These are phyloP conservation scores for Fusarium foetens DNA, from an alignment of 2,329 filamentous ascomycete species.

Conservation along the genomic window DNA sequence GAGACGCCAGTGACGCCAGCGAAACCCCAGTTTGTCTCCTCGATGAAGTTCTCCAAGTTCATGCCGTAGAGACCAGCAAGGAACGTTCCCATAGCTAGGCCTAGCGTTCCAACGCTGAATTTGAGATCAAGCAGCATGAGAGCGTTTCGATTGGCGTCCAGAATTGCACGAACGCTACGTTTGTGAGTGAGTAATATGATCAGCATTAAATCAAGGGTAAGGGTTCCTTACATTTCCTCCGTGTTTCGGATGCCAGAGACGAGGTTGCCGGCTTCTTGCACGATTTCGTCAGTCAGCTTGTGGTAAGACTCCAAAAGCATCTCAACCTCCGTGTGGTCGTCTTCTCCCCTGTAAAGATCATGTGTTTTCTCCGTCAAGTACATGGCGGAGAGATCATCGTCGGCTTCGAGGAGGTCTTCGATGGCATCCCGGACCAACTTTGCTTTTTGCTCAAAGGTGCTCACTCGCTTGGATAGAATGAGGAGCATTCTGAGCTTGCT, in stretches of 20 bases:
- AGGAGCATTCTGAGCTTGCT: constrained; percentile 92
- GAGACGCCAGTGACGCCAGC: constrained; percentile 77
- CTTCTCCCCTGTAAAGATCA: constrained; percentile 76
- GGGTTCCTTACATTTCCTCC: constrained; percentile 86
- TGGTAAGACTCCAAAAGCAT: constrained; percentile 97
- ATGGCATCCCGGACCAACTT: constrained; percentile 94
- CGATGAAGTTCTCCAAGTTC: constrained; percentile 99
- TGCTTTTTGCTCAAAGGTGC: constrained; percentile 97
- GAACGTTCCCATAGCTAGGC: constrained; percentile 94
- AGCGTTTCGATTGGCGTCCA: constrained; percentile 97
- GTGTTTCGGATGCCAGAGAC: constrained; percentile 97
- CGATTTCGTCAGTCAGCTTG: constrained; percentile 97
- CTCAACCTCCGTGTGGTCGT: constrained; percentile 96
- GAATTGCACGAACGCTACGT: constrained; percentile 87
- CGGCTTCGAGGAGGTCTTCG: constrained; percentile 93
- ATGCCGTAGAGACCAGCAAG: constrained; percentile 99
- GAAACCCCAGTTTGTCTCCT: constrained; percentile 92
- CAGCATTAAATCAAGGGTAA: neutral
- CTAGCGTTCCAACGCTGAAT: constrained; percentile 93
- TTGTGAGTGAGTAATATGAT: constrained; percentile 42
- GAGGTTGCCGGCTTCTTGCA: constrained; percentile 91
- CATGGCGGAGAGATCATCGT: constrained; percentile 95
- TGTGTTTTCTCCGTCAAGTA: constrained; percentile 90
- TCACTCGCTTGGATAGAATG: constrained; percentile 93
- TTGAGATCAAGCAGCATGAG: constrained; percentile 98